Evolutionary conservation across 345 rosid species (phyloP).

Genomic region (Trapa bicornis): DNA sequence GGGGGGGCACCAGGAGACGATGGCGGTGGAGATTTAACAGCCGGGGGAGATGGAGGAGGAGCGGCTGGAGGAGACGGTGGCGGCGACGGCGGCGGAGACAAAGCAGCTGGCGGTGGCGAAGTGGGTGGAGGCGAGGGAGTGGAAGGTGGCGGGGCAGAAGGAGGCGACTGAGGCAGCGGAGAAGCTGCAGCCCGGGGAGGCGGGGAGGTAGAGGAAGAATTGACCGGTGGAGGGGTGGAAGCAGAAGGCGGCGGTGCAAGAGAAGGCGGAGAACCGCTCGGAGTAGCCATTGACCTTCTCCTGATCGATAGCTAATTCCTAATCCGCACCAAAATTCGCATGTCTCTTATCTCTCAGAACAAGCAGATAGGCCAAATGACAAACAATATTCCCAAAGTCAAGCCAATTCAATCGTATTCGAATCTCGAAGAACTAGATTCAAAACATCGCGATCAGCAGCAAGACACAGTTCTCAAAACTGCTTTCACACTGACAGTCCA

Average conservation of each 20-base stretch:
- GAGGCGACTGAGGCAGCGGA: slow-evolving; percentile 34
- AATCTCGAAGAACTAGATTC: background rate
- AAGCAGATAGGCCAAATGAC: too few relatives aligned
- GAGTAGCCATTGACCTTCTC: slow-evolving; percentile 9
- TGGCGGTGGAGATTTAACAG: slow-evolving; percentile 16
- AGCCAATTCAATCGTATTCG: background rate
- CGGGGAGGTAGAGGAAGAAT: slow-evolving; percentile 26
- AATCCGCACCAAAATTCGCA: background rate
- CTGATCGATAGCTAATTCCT: slow-evolving; percentile 1
- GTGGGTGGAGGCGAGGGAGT: slow-evolving; percentile 34
- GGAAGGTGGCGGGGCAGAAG: slow-evolving; percentile 22
- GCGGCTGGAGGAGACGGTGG: slow-evolving; percentile 28
- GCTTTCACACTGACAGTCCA: background rate
- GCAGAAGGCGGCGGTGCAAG: slow-evolving; percentile 4
- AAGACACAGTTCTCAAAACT: background rate
- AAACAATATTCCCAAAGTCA: background rate
- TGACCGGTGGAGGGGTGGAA: slow-evolving; percentile 21
- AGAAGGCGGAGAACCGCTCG: slow-evolving; percentile 19
- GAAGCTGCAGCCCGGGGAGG: slow-evolving; percentile 26
- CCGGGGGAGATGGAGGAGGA: slow-evolving; percentile 14
- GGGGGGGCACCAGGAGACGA: slow-evolving; percentile 18
- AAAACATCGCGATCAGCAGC: background rate
- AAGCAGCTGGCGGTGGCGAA: slow-evolving; percentile 23
- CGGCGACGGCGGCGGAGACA: slow-evolving; percentile 28
- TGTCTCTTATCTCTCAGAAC: background rate